Evolutionary conservation across 257 asterid genomes (phyloP).

Genomic region (Solanum appendiculatum): DNA sequence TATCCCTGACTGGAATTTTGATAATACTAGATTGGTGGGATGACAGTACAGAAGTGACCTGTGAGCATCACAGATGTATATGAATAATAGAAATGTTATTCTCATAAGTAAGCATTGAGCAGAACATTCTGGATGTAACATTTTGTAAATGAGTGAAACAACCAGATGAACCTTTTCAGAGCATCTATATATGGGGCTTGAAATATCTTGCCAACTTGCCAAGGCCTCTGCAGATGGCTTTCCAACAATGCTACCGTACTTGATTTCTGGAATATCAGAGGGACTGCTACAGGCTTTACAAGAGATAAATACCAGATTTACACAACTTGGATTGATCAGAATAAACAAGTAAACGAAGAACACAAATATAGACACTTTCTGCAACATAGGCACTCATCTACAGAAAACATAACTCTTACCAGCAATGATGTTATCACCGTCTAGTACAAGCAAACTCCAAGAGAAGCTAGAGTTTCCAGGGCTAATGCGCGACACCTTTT

Average conservation of each 20-base stretch:
- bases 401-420: conserved; percentile 26
- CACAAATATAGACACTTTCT: not conserved
- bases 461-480: conserved; percentile 50
- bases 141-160: not conserved
- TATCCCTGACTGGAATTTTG: conserved; percentile 60
- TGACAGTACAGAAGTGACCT: conserved; percentile 63
- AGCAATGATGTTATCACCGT: conserved; percentile 65
- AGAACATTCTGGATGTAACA: not conserved
- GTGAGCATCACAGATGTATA: not conserved
- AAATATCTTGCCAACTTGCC: conserved; percentile 76
- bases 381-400: not conserved
- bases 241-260: conserved; percentile 48
- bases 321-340: not conserved
- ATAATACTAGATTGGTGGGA: conserved; percentile 43
- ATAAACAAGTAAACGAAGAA: not conserved
- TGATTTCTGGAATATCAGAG: conserved; percentile 57
- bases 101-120: not conserved
- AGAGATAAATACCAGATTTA: not conserved
- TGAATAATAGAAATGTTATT: not conserved
- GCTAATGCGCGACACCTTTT: conserved; percentile 64
- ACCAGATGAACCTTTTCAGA: conserved; percentile 41
- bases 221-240: conserved; percentile 31
- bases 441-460: conserved; percentile 73
- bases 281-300: conserved; percentile 77
- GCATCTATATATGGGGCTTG: conserved; percentile 48